Evolutionary conservation across 2,329 filamentous ascomycete species (phyloP).

Genomic region (Elsinoe fawcettii): DNA sequence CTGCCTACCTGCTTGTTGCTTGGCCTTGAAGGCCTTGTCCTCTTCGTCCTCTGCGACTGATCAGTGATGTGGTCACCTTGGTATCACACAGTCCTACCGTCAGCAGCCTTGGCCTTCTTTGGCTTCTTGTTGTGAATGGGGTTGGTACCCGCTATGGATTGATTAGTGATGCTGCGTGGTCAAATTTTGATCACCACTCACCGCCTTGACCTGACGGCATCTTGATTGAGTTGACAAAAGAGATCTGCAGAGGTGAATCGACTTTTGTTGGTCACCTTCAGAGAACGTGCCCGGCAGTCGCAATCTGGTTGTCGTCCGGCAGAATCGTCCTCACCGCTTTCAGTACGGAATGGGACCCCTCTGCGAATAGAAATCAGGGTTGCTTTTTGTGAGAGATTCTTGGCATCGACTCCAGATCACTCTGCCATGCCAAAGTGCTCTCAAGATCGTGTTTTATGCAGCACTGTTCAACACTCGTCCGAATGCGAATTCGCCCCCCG

Average conservation of each 20-base stretch:
- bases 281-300: background rate
- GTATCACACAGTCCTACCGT: constrained; percentile 30
- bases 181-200: constrained; percentile 27
- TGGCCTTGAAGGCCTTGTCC: constrained; percentile 72
- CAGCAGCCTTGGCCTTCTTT: constrained; percentile 71
- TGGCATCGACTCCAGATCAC: constrained; percentile 8
- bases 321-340: constrained; percentile 2
- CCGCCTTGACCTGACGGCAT: constrained; percentile 47
- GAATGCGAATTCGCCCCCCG: background rate
- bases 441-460: constrained; percentile 6
- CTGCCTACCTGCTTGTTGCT: constrained; percentile 73
- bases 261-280: background rate
- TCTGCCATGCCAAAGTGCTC: background rate
- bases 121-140: constrained; percentile 65
- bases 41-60: constrained; percentile 61
- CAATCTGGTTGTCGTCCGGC: background rate
- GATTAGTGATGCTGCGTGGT: constrained; percentile 1
- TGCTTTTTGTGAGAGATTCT: background rate
- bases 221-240: constrained; percentile 20
- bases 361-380: background rate
- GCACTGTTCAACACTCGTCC: background rate
- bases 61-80: background rate
- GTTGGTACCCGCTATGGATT: constrained; percentile 41
- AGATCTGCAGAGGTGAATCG: background rate
- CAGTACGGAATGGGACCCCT: background rate